Percentiles rank a stretch among this genome's conserved stretches.
Evolutionary conservation across 805 yeast genomes (phyloP).

Genomic region (Metschnikowia cubensis): DNA sequence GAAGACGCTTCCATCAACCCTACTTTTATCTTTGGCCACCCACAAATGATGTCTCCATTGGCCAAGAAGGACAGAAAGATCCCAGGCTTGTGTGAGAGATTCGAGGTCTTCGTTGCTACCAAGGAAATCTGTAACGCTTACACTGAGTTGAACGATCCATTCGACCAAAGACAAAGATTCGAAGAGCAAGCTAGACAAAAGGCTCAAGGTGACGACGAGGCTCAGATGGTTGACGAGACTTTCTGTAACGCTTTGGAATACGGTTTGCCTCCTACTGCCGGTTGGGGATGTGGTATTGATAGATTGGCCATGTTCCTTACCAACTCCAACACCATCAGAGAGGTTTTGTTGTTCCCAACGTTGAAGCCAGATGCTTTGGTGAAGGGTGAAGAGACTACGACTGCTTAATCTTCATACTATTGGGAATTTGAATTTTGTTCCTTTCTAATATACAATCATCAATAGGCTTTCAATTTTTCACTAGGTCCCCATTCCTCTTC

Average conservation of each 20-base stretch:
- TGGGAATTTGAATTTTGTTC: background rate
- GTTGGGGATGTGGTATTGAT: conserved; percentile 99
- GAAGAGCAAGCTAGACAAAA: conserved; percentile 99
- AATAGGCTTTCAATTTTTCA: conserved; percentile 5
- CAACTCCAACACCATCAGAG: conserved; percentile 94
- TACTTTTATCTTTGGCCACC: conserved; percentile 97
- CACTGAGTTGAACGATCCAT: conserved; percentile 98
- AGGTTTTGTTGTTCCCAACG: conserved; percentile 96
- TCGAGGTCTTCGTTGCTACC: conserved; percentile 97
- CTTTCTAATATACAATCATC: background rate
- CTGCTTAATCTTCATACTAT: conserved; percentile 6
- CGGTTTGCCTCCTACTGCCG: conserved; percentile 99
- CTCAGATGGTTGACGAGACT: conserved; percentile 92
- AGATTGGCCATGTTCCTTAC: conserved; percentile 98
- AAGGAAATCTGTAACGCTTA: conserved; percentile 98
- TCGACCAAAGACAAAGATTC: conserved; percentile 94
- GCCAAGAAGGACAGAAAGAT: conserved; percentile 91
- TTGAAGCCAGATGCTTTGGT: conserved; percentile 80
- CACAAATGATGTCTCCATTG: conserved; percentile 99
- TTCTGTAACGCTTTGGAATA: conserved; percentile 97
- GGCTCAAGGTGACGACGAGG: conserved; percentile 99
- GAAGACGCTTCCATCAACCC: conserved; percentile 96
- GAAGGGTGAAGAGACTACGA: conserved; percentile 31
- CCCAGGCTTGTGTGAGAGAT: conserved; percentile 96
- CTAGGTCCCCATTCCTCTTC: conserved; percentile 65